Percentiles rank a stretch among this genome's conserved stretches.
Evolutionary conservation across 2,329 filamentous ascomycete species (phyloP).

Genomic region (Teratosphaeria nubilosa): DNA sequence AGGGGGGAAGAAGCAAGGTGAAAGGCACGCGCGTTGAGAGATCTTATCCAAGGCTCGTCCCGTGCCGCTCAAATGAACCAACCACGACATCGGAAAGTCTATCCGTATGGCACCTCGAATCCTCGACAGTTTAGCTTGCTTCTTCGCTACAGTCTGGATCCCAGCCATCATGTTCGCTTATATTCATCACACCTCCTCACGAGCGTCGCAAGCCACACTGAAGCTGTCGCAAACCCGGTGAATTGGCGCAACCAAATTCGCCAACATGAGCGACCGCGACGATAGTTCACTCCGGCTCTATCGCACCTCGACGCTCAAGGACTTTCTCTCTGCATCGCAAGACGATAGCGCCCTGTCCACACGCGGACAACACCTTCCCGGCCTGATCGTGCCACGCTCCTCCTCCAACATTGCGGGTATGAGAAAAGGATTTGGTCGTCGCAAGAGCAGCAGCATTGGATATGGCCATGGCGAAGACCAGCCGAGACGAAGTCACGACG

Average conservation of each 20-base stretch:
- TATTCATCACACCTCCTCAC: neutral
- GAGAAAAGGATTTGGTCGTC: conserved; percentile 2
- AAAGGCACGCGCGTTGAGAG: too few relatives aligned
- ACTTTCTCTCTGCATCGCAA: conserved; percentile 31
- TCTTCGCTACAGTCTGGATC: neutral
- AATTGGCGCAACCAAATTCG: neutral
- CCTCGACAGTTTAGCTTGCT: too few relatives aligned
- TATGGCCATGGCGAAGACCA: conserved; percentile 10
- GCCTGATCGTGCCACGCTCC: conserved; percentile 17
- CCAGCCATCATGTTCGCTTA: neutral
- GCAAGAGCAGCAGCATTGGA: conserved; percentile 15
- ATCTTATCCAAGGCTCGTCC: too few relatives aligned
- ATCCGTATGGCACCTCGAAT: too few relatives aligned
- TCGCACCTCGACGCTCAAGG: conserved; percentile 16
- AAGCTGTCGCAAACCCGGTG: neutral
- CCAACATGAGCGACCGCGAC: neutral
- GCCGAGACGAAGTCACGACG: conserved; percentile 7
- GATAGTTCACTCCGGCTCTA: conserved; percentile 6
- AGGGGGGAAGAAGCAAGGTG: too few relatives aligned
- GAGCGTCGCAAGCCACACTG: neutral
- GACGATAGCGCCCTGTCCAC: conserved; percentile 32
- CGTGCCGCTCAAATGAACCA: too few relatives aligned
- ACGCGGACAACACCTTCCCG: conserved; percentile 35
- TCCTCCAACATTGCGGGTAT: conserved; percentile 11
- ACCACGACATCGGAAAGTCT: too few relatives aligned